Conservation (phyloP, 257 asterid genomes). For the Cinchona pubescens region DNA sequence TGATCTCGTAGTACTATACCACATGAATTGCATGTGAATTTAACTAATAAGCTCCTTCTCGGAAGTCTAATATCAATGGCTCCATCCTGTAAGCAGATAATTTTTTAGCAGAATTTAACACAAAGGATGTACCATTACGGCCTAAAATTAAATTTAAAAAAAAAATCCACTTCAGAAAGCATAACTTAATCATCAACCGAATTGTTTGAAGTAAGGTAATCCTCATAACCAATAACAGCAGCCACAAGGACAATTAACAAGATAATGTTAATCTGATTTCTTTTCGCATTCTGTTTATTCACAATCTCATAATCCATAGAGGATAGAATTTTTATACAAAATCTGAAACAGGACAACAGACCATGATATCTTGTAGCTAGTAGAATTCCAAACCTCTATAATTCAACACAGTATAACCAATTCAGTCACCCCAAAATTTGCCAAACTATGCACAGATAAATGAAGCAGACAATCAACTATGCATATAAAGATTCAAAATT, state of each 20-base stretch:
- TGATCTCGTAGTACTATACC: constrained; percentile 54
- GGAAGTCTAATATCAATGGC: constrained; percentile 71
- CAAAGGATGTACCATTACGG: neutral
- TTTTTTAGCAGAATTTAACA: neutral
- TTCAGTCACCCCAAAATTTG: neutral
- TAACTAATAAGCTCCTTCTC: constrained; percentile 69
- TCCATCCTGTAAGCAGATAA: constrained; percentile 49
- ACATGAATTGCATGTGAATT: constrained; percentile 80
- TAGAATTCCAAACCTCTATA: neutral
- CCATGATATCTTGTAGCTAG: neutral
- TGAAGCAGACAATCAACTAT: neutral
- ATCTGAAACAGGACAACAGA: neutral
- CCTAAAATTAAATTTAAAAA: neutral
- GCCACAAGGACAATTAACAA: neutral
- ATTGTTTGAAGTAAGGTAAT: neutral
- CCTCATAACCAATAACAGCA: neutral
- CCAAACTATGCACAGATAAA: neutral
- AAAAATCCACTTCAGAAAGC: neutral
- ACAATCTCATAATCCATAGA: neutral
- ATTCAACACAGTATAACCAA: neutral
- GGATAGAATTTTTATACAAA: neutral
- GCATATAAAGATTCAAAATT: neutral
- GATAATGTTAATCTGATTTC: neutral
- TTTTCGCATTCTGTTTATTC: neutral
- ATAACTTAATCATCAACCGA: neutral